Base-by-base conservation (phyloP, 1,139 yeast genomes). In the Magnusiomyces ingens region DNA sequence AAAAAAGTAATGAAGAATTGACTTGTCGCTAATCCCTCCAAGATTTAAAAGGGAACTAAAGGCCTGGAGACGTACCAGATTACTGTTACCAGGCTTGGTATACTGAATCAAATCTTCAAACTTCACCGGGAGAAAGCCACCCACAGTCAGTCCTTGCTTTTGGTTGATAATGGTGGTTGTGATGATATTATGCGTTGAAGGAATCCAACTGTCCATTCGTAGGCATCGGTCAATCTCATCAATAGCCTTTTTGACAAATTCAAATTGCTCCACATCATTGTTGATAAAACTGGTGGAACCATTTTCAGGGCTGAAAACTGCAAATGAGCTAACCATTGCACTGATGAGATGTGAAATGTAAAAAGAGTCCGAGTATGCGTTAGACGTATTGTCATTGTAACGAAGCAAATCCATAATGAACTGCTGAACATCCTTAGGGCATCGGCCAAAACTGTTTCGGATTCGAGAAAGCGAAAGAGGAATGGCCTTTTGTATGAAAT, bases 161-260 rank as follows among this genome's bases (percentile, higher is more conserved):
- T 78, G 83, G 51, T 69, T 73, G 44, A 84, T 69, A 53, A 85
- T 83, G 10, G 80, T 75, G 21, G 72, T 75, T 0, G 90, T 79
- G 11, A 89, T 73, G 45, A 77, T 65, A 43, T 78, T 71, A 48
- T 84, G 85, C 60, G 78, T 81, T 0, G 95, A 83, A 0, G 96
- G 95, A 13, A 85, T 76, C 95, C 95, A 90, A 50, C 81, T 84
- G 63, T 93, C 98, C 70, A 94, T 75, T 59, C 91, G 81, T 59
- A 83, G 82, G 57, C 84, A 78, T 57, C 98, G 76, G 52, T 83
- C 81, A 50, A 94, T 73, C 64, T 91, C 89, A 17, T 75, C 73
- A 17, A 79, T 64, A 0, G 82, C 80, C 18, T 74, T 75, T 10
- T 66, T 62, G 6, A 77, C 64, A 61, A 76, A 78, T 3, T 63